These are phyloP conservation scores for Mallotus nudiflorus DNA, from an alignment of 345 rosid species.

Conservation along the genomic window DNA sequence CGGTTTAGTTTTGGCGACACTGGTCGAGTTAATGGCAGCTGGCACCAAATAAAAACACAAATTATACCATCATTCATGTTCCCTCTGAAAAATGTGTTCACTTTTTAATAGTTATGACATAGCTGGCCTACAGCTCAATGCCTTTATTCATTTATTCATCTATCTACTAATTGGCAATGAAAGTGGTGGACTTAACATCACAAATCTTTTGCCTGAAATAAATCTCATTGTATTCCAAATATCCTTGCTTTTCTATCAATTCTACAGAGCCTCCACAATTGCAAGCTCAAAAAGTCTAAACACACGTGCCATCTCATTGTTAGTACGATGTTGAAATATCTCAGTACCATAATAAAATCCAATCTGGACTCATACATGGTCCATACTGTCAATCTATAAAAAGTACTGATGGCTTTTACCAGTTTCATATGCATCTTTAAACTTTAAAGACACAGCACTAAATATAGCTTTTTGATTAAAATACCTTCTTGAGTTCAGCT, in stretches of 20 bases:
- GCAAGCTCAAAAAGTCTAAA: not conserved
- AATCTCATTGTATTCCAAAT: not conserved
- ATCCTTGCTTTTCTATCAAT: not conserved
- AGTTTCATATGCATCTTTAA: conserved; percentile 1
- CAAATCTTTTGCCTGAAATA: not conserved
- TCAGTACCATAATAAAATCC: not conserved
- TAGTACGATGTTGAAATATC: too few species aligned
- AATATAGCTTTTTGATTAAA: not conserved
- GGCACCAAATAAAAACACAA: conserved; percentile 22
- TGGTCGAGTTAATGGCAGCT: conserved; percentile 88
- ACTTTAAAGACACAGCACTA: conserved; percentile 5
- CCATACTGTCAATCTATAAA: not conserved
- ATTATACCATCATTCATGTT: not conserved
- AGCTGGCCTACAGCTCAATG: not conserved
- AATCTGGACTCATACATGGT: not conserved
- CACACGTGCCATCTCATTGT: too few species aligned
- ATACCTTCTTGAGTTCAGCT: conserved; percentile 85
- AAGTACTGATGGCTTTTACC: not conserved
- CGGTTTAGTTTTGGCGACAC: conserved; percentile 50
- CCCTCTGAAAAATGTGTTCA: not conserved
- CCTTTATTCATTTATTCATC: not conserved
- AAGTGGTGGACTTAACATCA: not conserved
- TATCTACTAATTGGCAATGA: not conserved
- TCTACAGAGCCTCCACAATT: not conserved
- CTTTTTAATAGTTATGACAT: not conserved